A percentile compares a stretch with the other conserved stretches of the same genome.
phyloP scores from a whole-genome alignment of 148 eudicot species.

The Diospyros lotus region DNA sequence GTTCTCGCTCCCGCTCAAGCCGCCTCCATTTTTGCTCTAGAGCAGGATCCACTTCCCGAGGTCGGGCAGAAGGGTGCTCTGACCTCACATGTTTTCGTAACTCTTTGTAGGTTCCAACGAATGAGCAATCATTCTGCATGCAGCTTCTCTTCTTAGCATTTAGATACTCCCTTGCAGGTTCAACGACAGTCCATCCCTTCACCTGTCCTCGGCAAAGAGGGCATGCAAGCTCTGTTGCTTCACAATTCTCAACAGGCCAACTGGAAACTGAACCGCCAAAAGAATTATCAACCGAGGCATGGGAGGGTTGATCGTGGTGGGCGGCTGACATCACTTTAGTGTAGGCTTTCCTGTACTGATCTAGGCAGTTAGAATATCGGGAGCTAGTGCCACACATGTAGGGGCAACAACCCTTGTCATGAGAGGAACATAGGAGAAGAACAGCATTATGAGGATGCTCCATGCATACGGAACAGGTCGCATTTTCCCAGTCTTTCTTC shows the following conservation, averaged over 20 bases:
- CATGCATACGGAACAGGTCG: constrained; percentile 66
- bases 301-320: constrained; percentile 11
- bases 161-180: constrained; percentile 44
- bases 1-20: constrained; percentile 46
- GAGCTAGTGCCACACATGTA: constrained; percentile 71
- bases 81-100: constrained; percentile 50
- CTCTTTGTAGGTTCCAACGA: constrained; percentile 49
- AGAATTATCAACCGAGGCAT: constrained; percentile 17
- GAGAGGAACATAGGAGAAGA: constrained; percentile 64
- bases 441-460: constrained; percentile 69
- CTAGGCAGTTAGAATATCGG: constrained; percentile 64
- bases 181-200: constrained; percentile 67
- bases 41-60: constrained; percentile 56
- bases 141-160: constrained; percentile 51
- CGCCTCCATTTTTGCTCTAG: constrained; percentile 58
- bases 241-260: constrained; percentile 28
- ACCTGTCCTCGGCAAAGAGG: constrained; percentile 73
- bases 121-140: constrained; percentile 49
- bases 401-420: constrained; percentile 65
- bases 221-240: constrained; percentile 43
- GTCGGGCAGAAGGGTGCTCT: constrained; percentile 51
- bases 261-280: constrained; percentile 15
- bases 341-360: constrained; percentile 62
- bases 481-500: constrained; percentile 59
- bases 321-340: constrained; percentile 27